Evolutionary conservation across 768 basidiomycete species (phyloP).

Genomic region (Serendipita sp.): DNA sequence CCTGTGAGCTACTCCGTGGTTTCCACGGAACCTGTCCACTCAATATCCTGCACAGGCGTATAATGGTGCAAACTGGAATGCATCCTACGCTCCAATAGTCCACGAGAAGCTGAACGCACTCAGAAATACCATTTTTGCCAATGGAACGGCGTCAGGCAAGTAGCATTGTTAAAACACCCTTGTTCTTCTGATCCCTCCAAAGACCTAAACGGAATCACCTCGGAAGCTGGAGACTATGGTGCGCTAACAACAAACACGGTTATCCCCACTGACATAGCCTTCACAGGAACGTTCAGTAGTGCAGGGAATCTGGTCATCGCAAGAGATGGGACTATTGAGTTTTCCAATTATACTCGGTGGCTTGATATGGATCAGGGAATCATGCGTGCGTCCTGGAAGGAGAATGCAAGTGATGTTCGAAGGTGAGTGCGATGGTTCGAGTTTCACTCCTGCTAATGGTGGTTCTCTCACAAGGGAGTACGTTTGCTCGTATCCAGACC

Average conservation of each 20-base stretch:
- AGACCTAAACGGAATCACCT: slow-evolving; percentile 42
- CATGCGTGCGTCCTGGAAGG: slow-evolving; percentile 44
- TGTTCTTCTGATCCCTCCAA: neutral
- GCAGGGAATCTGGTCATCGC: slow-evolving; percentile 44
- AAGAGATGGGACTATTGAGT: slow-evolving; percentile 26
- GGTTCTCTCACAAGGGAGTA: slow-evolving; percentile 25
- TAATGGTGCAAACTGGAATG: slow-evolving; percentile 52
- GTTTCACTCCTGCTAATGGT: neutral
- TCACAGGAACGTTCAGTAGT: slow-evolving; percentile 48
- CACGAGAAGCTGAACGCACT: slow-evolving; percentile 36
- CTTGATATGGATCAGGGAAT: slow-evolving; percentile 52
- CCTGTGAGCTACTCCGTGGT: slow-evolving; percentile 26
- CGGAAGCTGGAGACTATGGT: slow-evolving; percentile 49
- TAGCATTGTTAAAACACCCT: neutral
- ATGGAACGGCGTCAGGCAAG: slow-evolving; percentile 27
- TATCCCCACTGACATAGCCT: neutral
- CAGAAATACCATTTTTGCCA: slow-evolving; percentile 42
- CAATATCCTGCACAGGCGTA: slow-evolving; percentile 29
- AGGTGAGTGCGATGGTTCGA: slow-evolving; percentile 26
- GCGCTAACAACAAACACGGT: slow-evolving; percentile 10
- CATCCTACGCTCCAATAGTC: slow-evolving; percentile 28
- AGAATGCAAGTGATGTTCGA: slow-evolving; percentile 30
- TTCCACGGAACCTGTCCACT: neutral
- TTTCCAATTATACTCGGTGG: slow-evolving; percentile 42
- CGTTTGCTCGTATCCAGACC: slow-evolving; percentile 52